Percentiles rank a stretch among this genome's conserved stretches.
Conservation (phyloP, 257 asterid species). For the Nicotiana knightiana region DNA sequence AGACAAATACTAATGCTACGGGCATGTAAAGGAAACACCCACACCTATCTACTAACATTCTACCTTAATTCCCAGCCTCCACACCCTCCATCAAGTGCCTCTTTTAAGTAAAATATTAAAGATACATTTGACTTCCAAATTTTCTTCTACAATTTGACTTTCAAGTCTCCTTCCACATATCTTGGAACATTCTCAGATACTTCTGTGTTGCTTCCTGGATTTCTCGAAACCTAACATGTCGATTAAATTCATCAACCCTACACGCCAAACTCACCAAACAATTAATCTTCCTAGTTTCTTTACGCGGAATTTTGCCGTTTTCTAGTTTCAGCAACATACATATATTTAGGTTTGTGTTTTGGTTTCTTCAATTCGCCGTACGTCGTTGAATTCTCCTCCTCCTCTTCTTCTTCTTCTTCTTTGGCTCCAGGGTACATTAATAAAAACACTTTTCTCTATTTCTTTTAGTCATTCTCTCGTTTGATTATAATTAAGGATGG, state of each 20-base stretch:
- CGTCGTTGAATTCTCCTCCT: too few relatives aligned
- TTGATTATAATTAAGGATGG: conserved; percentile 11
- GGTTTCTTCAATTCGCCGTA: too few relatives aligned
- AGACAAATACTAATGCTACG: too few relatives aligned
- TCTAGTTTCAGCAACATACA: not conserved
- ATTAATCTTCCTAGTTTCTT: not conserved
- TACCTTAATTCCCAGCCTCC: too few relatives aligned
- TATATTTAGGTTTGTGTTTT: not conserved
- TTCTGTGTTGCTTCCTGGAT: not conserved
- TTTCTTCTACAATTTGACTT: not conserved
- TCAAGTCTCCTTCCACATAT: not conserved
- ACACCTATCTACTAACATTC: not conserved
- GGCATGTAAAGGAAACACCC: too few relatives aligned
- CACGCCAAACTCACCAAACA: not conserved
- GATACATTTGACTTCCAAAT: not conserved
- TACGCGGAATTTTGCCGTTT: not conserved
- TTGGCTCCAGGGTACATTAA: too few relatives aligned
- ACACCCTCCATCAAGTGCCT: too few relatives aligned
- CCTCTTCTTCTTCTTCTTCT: too few relatives aligned
- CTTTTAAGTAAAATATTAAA: not conserved
- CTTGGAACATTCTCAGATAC: not conserved
- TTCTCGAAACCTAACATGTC: not conserved
- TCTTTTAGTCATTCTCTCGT: not conserved
- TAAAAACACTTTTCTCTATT: too few relatives aligned
- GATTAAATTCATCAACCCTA: not conserved